These are phyloP conservation scores for Ogataea populi-albae DNA, from an alignment of 805 yeast species.

Conservation along the genomic window DNA sequence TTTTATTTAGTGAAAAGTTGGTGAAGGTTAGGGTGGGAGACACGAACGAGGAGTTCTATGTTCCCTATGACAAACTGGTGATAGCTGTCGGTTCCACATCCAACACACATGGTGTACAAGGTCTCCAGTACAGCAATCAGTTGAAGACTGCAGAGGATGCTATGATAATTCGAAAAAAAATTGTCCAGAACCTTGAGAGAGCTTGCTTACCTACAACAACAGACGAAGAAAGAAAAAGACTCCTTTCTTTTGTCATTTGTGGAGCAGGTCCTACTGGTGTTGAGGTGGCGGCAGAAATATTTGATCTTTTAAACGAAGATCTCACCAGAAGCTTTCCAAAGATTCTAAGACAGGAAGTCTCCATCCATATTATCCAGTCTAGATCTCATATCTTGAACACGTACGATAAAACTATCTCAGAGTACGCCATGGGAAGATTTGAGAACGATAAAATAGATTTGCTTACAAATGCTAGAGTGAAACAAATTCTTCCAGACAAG, in stretches of 20 bases:
- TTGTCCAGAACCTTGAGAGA: slow-evolving; percentile 53
- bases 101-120: slow-evolving; percentile 69
- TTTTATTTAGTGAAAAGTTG: slow-evolving; percentile 53
- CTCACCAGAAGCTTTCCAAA: slow-evolving; percentile 55
- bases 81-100: slow-evolving; percentile 68
- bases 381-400: slow-evolving; percentile 66
- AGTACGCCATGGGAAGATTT: slow-evolving; percentile 63
- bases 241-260: slow-evolving; percentile 63
- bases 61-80: slow-evolving; percentile 70
- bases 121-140: slow-evolving; percentile 58
- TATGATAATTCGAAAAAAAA: slow-evolving; percentile 49
- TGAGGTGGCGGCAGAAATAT: slow-evolving; percentile 70
- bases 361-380: slow-evolving; percentile 68
- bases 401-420: slow-evolving; percentile 61
- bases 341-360: slow-evolving; percentile 57
- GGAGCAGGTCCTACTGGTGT: slow-evolving; percentile 81
- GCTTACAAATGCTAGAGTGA: slow-evolving; percentile 61
- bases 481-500: slow-evolving; percentile 51
- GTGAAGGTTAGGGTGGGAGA: slow-evolving; percentile 52
- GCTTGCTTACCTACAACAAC: slow-evolving; percentile 66
- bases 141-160: slow-evolving; percentile 70
- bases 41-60: slow-evolving; percentile 50
- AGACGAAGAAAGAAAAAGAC: slow-evolving; percentile 58
- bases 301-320: slow-evolving; percentile 65
- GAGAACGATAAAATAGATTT: slow-evolving; percentile 61